Conservation (phyloP, 805 yeast species). For the Ogataea corticis region DNA sequence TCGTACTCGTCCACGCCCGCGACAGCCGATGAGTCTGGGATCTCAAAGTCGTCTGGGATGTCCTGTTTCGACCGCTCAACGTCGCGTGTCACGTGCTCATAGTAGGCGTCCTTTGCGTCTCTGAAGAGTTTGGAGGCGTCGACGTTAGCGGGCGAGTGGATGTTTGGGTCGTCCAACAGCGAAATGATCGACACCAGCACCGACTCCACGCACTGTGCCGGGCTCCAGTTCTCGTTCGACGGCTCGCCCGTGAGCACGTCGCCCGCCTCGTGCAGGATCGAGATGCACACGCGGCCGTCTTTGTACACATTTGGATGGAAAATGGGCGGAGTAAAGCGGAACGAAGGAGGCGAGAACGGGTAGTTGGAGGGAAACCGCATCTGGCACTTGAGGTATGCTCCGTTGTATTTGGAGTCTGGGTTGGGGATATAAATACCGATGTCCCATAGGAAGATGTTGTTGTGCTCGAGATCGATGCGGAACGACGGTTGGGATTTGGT, state of each 20-base stretch:
- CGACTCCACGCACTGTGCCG: conserved; percentile 88
- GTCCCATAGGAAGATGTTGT: conserved; percentile 67
- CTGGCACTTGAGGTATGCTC: conserved; percentile 92
- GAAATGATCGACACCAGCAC: conserved; percentile 90
- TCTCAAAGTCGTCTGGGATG: conserved; percentile 81
- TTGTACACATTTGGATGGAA: conserved; percentile 94
- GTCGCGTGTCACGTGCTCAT: conserved; percentile 72
- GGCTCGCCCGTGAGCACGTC: conserved; percentile 90
- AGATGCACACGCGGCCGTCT: conserved; percentile 90
- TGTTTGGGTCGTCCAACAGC: conserved; percentile 89
- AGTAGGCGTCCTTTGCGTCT: conserved; percentile 74
- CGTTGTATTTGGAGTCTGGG: conserved; percentile 87
- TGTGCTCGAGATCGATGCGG: conserved; percentile 46
- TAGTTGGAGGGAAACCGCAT: conserved; percentile 91
- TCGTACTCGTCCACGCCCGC: conserved; percentile 53
- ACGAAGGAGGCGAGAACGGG: conserved; percentile 91
- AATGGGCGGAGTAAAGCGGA: conserved; percentile 88
- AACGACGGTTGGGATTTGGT: conserved; percentile 35
- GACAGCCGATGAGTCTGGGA: conserved; percentile 54
- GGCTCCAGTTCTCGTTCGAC: conserved; percentile 92
- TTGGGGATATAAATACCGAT: conserved; percentile 90
- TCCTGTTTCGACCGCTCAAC: conserved; percentile 82
- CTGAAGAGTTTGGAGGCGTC: conserved; percentile 94
- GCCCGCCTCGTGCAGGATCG: conserved; percentile 89
- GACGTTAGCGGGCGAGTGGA: conserved; percentile 91